A percentile compares a stretch with the other conserved stretches of the same genome.
These are phyloP conservation scores for Metarhizium anisopliae DNA, from an alignment of 2,329 filamentous ascomycete species.

Conservation along the genomic window DNA sequence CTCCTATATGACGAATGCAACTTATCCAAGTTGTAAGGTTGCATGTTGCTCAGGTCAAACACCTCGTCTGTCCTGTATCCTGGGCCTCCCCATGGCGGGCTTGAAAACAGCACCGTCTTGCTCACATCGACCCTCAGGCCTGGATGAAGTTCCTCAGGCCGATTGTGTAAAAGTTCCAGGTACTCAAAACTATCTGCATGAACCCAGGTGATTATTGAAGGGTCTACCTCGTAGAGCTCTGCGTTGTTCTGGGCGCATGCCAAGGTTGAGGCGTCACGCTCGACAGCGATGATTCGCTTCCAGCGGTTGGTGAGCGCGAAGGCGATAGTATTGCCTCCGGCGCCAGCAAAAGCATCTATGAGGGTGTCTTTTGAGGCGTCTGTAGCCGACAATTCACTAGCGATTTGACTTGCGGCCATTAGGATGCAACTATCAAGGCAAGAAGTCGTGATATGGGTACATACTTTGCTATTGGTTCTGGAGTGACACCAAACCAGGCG, in stretches of 20 bases:
- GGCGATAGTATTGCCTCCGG: slow-evolving; percentile 90
- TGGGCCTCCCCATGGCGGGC: slow-evolving; percentile 52
- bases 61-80: slow-evolving; percentile 52
- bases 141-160: slow-evolving; percentile 26
- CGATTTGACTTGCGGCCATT: slow-evolving; percentile 54
- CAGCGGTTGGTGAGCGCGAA: slow-evolving; percentile 76
- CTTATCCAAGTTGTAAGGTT: slow-evolving; percentile 66
- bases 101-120: slow-evolving; percentile 43
- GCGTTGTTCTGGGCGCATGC: slow-evolving; percentile 92
- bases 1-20: slow-evolving; percentile 54
- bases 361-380: slow-evolving; percentile 53
- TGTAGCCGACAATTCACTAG: slow-evolving; percentile 55
- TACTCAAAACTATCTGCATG: slow-evolving; percentile 78
- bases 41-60: slow-evolving; percentile 79
- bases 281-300: slow-evolving; percentile 79
- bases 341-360: slow-evolving; percentile 84
- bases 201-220: slow-evolving; percentile 71
- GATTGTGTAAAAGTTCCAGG: slow-evolving; percentile 37
- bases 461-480: slow-evolving; percentile 80
- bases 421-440: not conserved
- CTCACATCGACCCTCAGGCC: slow-evolving; percentile 31
- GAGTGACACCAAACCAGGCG: slow-evolving; percentile 95
- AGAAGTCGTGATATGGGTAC: slow-evolving; percentile 16
- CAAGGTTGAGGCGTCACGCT: slow-evolving; percentile 71
- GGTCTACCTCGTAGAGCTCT: slow-evolving; percentile 67